phyloP scores from a whole-genome alignment of 495 filamentous ascomycete species.

The Neurospora sp. region DNA sequence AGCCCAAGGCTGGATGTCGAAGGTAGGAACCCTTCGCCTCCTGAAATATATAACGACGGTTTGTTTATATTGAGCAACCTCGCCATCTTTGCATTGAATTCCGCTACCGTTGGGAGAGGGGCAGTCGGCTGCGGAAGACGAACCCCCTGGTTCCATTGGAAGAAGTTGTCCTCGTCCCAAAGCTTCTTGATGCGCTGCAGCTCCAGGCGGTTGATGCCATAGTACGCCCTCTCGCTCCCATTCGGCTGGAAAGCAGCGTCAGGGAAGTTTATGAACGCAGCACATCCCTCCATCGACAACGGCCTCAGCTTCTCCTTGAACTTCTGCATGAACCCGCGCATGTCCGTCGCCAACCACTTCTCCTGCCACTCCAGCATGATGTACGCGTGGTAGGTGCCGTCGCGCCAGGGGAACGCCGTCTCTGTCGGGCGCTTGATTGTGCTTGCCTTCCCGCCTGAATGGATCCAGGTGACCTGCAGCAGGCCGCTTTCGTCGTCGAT shows the following conservation, averaged over 20 bases:
- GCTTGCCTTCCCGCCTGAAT: constrained; percentile 4
- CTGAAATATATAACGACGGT: neutral
- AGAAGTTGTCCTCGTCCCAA: neutral
- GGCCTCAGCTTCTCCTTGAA: constrained; percentile 12
- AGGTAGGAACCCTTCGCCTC: neutral
- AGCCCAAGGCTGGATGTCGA: fast-evolving
- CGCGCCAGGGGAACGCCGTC: constrained; percentile 18
- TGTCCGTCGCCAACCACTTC: constrained; percentile 18
- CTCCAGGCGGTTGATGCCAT: neutral
- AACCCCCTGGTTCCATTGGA: constrained; percentile 1
- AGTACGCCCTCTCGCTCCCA: neutral
- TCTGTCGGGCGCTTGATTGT: neutral
- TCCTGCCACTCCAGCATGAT: constrained; percentile 20
- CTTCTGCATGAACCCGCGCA: constrained; percentile 11
- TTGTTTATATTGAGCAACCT: no score
- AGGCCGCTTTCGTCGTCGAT: neutral
- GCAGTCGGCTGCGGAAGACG: constrained; percentile 9
- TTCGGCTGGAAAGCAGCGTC: neutral
- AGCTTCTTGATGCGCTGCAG: neutral
- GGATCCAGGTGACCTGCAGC: constrained; percentile 2
- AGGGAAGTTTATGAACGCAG: neutral
- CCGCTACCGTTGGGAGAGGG: neutral
- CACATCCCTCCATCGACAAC: neutral
- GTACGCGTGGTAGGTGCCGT: constrained; percentile 14
- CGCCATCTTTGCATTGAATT: no score